Conservation (phyloP, 2,329 filamentous ascomycete genomes). For the Phialophora tarda region DNA sequence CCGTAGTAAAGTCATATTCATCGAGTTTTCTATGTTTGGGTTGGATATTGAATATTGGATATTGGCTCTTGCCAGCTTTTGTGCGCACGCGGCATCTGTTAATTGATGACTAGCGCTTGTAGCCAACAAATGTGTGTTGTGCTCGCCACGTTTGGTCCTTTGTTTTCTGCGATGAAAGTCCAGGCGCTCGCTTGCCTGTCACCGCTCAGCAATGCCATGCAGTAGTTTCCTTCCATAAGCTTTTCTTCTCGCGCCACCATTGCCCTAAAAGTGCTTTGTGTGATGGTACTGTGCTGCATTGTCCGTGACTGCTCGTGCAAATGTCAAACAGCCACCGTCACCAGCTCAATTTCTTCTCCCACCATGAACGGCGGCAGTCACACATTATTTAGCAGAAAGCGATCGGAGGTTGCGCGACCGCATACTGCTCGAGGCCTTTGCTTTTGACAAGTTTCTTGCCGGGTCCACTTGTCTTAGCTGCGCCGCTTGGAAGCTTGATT, state of each 20-base stretch:
- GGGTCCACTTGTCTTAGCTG: constrained; percentile 6
- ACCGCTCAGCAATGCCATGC: neutral
- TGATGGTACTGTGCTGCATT: neutral
- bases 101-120: neutral
- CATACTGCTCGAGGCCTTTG: constrained; percentile 34
- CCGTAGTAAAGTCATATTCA: neutral
- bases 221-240: neutral
- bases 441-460: constrained; percentile 31
- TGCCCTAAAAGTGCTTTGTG: neutral
- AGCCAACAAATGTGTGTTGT: neutral
- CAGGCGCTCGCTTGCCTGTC: neutral
- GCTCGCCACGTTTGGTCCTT: neutral
- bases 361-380: neutral
- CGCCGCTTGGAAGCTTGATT: constrained; percentile 24
- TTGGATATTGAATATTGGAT: neutral
- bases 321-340: neutral
- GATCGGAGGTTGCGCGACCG: constrained; percentile 22
- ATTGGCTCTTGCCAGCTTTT: constrained; percentile 6
- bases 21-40: constrained; percentile 2
- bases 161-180: neutral
- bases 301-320: neutral
- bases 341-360: neutral
- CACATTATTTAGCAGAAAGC: constrained; percentile 22
- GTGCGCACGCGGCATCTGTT: neutral
- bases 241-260: neutral